Percentiles rank a stretch among this genome's conserved stretches.
These are phyloP conservation scores for Macrotyloma uniflorum DNA, from an alignment of 306 rosid genomes.

Conservation along the genomic window DNA sequence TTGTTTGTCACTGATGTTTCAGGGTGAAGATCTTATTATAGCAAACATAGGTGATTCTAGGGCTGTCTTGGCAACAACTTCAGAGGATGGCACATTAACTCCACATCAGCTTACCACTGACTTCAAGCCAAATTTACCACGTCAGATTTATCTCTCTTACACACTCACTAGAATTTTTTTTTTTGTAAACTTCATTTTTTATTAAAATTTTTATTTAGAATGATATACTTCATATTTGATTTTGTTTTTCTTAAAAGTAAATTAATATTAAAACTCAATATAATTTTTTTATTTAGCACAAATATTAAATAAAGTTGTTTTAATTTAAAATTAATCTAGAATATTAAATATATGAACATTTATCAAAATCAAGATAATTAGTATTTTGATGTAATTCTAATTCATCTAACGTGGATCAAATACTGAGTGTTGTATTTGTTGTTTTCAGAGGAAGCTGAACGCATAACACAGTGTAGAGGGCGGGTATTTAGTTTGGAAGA, in stretches of 20 bases:
- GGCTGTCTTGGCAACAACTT: conserved; percentile 66
- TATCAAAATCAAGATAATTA: not conserved
- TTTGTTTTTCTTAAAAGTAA: no score
- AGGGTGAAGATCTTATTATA: conserved; percentile 67
- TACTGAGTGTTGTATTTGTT: not conserved
- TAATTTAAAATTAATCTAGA: no score
- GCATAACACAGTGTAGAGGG: conserved; percentile 63
- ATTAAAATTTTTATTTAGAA: not conserved
- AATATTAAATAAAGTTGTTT: no score
- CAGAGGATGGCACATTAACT: conserved; percentile 59
- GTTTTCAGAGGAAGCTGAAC: conserved; percentile 67
- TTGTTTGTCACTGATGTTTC: conserved; percentile 20
- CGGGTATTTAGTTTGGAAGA: conserved; percentile 60
- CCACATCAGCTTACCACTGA: conserved; percentile 71
- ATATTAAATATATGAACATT: not conserved
- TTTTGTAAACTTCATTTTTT: not conserved
- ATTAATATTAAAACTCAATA: no score
- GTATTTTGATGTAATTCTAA: not conserved
- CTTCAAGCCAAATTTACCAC: conserved; percentile 72
- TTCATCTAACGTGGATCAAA: not conserved
- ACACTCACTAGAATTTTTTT: not conserved
- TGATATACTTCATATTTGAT: not conserved
- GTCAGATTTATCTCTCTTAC: conserved; percentile 37
- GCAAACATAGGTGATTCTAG: conserved; percentile 83
- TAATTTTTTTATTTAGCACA: not conserved